Percentiles rank a stretch among this genome's conserved stretches.
phyloP scores from a whole-genome alignment of 73 alveolate genomes.

The Paramecium biaurelia region DNA sequence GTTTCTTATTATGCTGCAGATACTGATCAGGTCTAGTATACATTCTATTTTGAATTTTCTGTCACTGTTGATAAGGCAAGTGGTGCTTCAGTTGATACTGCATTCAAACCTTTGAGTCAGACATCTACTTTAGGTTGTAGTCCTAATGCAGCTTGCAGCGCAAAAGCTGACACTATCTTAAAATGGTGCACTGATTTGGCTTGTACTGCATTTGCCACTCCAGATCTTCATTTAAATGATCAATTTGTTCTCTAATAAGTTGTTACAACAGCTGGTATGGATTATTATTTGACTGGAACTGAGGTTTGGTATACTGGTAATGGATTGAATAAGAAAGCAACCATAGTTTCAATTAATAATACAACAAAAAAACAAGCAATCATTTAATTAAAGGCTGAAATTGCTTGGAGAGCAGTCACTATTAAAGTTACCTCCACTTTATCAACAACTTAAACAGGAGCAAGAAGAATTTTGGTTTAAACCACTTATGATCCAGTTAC shows the following conservation, averaged over 20 bases:
- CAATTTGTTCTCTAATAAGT: not conserved
- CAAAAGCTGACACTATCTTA: not conserved
- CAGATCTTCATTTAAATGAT: not conserved
- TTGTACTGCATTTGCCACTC: not conserved
- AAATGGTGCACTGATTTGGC: not conserved
- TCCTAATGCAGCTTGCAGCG: not conserved
- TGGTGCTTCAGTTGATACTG: not conserved
- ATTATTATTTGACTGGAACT: not conserved
- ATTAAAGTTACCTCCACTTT: not conserved
- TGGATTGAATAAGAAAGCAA: not conserved
- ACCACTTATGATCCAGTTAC: not conserved
- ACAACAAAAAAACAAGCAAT: not conserved
- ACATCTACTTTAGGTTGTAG: not conserved
- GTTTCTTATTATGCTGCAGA: not conserved
- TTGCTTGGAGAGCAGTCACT: not conserved
- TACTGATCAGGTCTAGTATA: not conserved
- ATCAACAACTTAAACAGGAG: not conserved
- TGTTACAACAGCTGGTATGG: not conserved
- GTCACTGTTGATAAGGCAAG: not conserved
- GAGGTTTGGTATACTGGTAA: not conserved
- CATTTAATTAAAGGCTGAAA: not conserved
- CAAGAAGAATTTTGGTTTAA: not conserved
- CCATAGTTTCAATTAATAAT: not conserved
- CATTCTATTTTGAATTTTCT: not conserved
- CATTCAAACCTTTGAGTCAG: not conserved